Evolutionary conservation across 305 asterid species (phyloP).

Genomic region (Rubia peregrina): DNA sequence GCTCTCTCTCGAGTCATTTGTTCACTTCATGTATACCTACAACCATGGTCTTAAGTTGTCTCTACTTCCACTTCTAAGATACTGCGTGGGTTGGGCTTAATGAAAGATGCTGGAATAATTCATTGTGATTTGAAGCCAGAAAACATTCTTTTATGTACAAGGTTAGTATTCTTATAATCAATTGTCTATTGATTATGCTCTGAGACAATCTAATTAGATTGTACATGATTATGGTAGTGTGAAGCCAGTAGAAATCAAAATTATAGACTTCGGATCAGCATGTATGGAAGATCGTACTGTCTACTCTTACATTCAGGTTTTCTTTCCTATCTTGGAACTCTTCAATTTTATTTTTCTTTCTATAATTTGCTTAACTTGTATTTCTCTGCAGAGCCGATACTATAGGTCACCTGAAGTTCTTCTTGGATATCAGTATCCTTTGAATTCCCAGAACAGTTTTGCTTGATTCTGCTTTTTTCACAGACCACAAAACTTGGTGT

Average conservation of each 20-base stretch:
- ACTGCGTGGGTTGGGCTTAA: constrained; percentile 79
- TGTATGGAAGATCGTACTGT: constrained; percentile 95
- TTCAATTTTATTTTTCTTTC: neutral
- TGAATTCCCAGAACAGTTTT: neutral
- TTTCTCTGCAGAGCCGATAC: constrained; percentile 83
- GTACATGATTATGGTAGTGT: constrained; percentile 52
- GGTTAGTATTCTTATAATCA: constrained; percentile 36
- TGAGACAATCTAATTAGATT: constrained; percentile 23
- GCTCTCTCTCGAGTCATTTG: constrained; percentile 24
- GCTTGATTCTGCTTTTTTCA: neutral
- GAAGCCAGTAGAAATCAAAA: constrained; percentile 90
- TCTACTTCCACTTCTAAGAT: constrained; percentile 39
- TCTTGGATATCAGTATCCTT: constrained; percentile 99
- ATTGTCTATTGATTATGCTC: constrained; percentile 23
- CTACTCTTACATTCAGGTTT: constrained; percentile 95
- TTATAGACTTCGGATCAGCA: constrained; percentile 99
- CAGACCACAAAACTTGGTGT: neutral
- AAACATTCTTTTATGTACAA: constrained; percentile 86
- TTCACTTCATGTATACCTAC: neutral
- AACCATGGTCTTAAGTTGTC: constrained; percentile 19
- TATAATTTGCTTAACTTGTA: constrained; percentile 18
- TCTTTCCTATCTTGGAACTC: neutral
- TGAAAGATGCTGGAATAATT: constrained; percentile 95
- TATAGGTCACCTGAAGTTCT: constrained; percentile 99
- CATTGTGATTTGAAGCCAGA: constrained; percentile 99